A percentile compares a stretch with the other conserved stretches of the same genome.
Evolutionary conservation across 805 yeast genomes (phyloP).

Genomic region (Wickerhamiella cacticola): DNA sequence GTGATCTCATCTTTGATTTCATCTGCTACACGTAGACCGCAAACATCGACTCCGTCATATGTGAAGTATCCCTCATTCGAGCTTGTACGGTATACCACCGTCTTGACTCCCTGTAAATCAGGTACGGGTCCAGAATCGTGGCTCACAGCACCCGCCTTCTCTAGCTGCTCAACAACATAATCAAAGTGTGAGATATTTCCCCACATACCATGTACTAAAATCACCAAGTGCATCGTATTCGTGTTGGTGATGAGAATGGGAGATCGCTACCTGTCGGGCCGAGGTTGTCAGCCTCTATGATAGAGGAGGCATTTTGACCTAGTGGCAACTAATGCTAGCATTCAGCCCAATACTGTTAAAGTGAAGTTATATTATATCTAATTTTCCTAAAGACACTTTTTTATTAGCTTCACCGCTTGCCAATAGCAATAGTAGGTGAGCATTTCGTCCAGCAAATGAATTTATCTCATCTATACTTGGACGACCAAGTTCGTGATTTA

Average conservation of each 20-base stretch:
- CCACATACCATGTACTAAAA: slow-evolving; percentile 41
- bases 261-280: not conserved
- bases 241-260: not conserved
- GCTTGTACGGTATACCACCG: slow-evolving; percentile 40
- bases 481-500: too few species aligned
- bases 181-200: slow-evolving; percentile 59
- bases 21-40: slow-evolving; percentile 61
- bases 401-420: too few species aligned
- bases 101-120: slow-evolving; percentile 11
- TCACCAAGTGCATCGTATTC: slow-evolving; percentile 17
- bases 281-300: not conserved
- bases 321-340: too few species aligned
- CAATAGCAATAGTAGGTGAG: too few species aligned
- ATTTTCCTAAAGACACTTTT: too few species aligned
- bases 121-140: slow-evolving; percentile 15
- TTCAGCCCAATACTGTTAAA: too few species aligned
- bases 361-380: too few species aligned
- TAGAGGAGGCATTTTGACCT: too few species aligned
- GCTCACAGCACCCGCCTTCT: slow-evolving; percentile 24
- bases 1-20: slow-evolving; percentile 43
- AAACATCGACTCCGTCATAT: slow-evolving; percentile 77
- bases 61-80: slow-evolving; percentile 64
- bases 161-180: slow-evolving; percentile 42
- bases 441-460: too few species aligned
- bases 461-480: too few species aligned